A percentile compares a stretch with the other conserved stretches of the same genome.
Evolutionary conservation across 2,329 filamentous ascomycete species (phyloP).

Genomic region (Peltaster fructicola): DNA sequence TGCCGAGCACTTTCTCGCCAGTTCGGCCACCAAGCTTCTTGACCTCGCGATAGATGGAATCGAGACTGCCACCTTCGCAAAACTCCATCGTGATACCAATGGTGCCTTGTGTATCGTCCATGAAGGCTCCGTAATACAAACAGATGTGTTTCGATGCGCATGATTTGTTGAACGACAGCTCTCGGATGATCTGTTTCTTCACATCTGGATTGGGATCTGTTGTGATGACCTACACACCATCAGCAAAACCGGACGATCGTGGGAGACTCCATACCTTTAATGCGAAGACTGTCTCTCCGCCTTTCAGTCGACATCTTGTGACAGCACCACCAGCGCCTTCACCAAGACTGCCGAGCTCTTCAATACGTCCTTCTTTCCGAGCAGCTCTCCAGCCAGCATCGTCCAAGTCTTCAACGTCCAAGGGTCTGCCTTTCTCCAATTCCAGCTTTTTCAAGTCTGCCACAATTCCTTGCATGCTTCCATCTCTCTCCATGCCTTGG

Average conservation of each 20-base stretch:
- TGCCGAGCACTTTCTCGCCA: conserved; percentile 91
- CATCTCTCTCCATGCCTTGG: conserved; percentile 58
- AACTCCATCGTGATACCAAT: conserved; percentile 99
- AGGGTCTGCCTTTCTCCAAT: conserved; percentile 61
- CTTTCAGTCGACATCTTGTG: conserved; percentile 74
- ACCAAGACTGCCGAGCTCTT: conserved; percentile 74
- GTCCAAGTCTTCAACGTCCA: conserved; percentile 88
- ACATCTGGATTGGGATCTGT: conserved; percentile 95
- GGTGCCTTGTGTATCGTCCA: conserved; percentile 86
- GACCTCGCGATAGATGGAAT: conserved; percentile 94
- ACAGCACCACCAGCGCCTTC: conserved; percentile 94
- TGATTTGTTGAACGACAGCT: conserved; percentile 94
- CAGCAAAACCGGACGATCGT: too few relatives aligned
- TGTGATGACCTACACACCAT: conserved; percentile 63
- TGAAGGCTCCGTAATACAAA: conserved; percentile 91
- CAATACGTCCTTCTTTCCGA: conserved; percentile 70
- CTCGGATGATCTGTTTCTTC: conserved; percentile 94
- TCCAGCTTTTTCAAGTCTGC: conserved; percentile 64
- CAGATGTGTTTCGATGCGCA: conserved; percentile 94
- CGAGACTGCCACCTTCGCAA: conserved; percentile 87
- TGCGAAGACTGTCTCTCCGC: conserved; percentile 86
- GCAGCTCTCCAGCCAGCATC: conserved; percentile 92
- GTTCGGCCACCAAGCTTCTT: conserved; percentile 88
- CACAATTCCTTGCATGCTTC: conserved; percentile 59
- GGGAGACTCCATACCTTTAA: conserved; percentile 51